These are phyloP conservation scores for Hymenoscyphus fraxineus DNA, from an alignment of 2,329 filamentous ascomycete species.

Conservation along the genomic window DNA sequence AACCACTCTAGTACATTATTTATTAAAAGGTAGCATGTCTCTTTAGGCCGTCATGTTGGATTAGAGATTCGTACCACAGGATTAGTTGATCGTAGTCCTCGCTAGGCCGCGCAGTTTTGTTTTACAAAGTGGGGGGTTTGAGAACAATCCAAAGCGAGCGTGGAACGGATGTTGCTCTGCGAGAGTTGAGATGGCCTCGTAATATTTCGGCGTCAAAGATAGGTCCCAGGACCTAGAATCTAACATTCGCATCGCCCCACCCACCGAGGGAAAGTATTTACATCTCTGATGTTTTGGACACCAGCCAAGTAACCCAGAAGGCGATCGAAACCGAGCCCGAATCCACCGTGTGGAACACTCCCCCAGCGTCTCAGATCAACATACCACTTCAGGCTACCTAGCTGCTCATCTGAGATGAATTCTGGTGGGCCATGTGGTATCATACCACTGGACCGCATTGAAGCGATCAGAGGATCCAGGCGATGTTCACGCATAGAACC, in stretches of 20 bases:
- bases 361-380: constrained; percentile 66
- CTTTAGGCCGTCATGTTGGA: neutral
- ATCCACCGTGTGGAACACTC: constrained; percentile 68
- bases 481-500: constrained; percentile 69
- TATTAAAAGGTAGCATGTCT: neutral
- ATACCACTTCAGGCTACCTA: constrained; percentile 62
- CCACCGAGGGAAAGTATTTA: constrained; percentile 65
- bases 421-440: constrained; percentile 30
- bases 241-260: constrained; percentile 39
- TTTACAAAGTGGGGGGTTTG: neutral
- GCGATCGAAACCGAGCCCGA: constrained; percentile 69
- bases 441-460: constrained; percentile 58
- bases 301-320: constrained; percentile 64
- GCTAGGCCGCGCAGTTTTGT: neutral
- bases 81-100: neutral
- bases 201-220: neutral
- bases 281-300: constrained; percentile 62
- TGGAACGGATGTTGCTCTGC: neutral
- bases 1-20: neutral
- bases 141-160: neutral
- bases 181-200: neutral
- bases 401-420: constrained; percentile 33
- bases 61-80: neutral
- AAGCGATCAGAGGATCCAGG: constrained; percentile 50
- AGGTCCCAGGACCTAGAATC: neutral